Percentiles rank a stretch among this genome's conserved stretches.
Conservation (phyloP, 495 filamentous ascomycete genomes). For the Podospora sp. region DNA sequence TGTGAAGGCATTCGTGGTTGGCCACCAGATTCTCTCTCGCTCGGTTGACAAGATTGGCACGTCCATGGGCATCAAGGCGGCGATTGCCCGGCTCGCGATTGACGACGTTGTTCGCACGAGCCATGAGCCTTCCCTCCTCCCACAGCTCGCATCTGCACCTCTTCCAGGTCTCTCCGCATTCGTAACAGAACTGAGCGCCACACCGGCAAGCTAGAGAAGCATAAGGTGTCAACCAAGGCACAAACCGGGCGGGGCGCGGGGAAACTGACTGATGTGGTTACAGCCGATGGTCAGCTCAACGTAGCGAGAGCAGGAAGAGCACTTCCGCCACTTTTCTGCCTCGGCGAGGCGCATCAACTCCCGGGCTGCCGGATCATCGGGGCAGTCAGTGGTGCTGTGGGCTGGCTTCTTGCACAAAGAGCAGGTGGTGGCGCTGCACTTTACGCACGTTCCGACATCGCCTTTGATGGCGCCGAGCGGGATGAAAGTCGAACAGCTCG, state of each 20-base stretch:
- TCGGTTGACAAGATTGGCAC: conserved; percentile 10
- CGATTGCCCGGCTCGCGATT: conserved; percentile 1
- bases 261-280: conserved; percentile 45
- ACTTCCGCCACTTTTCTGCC: conserved; percentile 48
- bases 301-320: conserved; percentile 40
- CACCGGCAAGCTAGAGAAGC: conserved; percentile 48
- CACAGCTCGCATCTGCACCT: conserved; percentile 46
- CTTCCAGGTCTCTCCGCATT: conserved; percentile 56
- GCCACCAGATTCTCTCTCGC: conserved; percentile 23
- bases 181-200: conserved; percentile 60
- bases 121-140: conserved; percentile 18
- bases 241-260: not conserved
- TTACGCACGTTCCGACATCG: conserved; percentile 44
- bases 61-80: not conserved
- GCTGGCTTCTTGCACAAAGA: conserved; percentile 46
- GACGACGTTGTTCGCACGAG: conserved; percentile 17
- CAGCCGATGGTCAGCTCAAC: conserved; percentile 50
- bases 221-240: not conserved
- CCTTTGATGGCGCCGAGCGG: conserved; percentile 32
- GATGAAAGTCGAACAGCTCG: conserved; percentile 52
- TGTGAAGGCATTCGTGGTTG: conserved; percentile 35
- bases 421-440: conserved; percentile 48
- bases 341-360: conserved; percentile 39
- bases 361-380: conserved; percentile 39
- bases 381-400: conserved; percentile 46